Conservation (phyloP, 148 eudicot species). For the Pharnaceum exiguum region DNA sequence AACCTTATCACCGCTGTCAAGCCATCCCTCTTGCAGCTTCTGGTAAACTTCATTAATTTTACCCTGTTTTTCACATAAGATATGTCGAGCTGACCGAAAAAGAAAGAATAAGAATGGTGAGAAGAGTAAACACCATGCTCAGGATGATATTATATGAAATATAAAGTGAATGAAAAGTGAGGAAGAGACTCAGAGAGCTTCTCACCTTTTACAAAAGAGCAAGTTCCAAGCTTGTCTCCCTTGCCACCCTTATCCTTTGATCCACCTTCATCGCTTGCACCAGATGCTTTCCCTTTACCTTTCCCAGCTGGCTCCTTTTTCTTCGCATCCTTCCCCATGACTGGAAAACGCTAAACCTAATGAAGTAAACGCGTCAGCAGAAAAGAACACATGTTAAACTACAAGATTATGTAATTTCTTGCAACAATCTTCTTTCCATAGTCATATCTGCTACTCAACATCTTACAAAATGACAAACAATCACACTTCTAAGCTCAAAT, state of each 20-base stretch:
- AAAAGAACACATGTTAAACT: not conserved
- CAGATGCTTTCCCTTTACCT: constrained; percentile 83
- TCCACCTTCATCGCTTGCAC: constrained; percentile 65
- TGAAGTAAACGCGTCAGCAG: not conserved
- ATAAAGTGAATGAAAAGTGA: not conserved
- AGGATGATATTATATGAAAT: not conserved
- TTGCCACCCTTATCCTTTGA: constrained; percentile 85
- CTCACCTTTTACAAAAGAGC: constrained; percentile 92
- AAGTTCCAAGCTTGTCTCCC: constrained; percentile 91
- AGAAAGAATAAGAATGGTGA: not conserved
- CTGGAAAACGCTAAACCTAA: not conserved
- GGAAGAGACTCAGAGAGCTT: not conserved
- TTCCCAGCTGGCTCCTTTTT: constrained; percentile 68
- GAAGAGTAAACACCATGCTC: not conserved
- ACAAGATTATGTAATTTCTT: not conserved
- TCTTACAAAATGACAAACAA: no score
- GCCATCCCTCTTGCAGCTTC: constrained; percentile 95
- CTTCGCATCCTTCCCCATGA: constrained; percentile 79
- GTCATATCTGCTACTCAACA: no score
- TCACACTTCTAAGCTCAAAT: no score
- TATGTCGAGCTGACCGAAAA: constrained; percentile 69
- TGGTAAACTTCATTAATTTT: constrained; percentile 97
- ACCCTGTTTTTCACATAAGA: constrained; percentile 95
- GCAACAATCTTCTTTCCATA: no score
- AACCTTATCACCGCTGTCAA: constrained; percentile 84